phyloP scores from a whole-genome alignment of 1,139 yeast genomes.

The Suhomyces taliae region DNA sequence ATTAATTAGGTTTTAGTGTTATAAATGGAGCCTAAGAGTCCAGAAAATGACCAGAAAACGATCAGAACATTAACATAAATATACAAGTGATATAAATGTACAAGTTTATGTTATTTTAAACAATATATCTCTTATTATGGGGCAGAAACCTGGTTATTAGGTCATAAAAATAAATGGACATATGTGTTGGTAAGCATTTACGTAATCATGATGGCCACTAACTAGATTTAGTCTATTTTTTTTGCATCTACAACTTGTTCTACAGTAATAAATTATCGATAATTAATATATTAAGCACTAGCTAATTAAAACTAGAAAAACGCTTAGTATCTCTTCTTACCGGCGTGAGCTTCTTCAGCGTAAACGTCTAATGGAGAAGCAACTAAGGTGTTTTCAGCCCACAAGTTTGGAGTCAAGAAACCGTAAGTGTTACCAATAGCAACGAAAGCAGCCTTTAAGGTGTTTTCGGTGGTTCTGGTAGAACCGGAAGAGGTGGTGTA shows the following conservation, averaged over 20 bases:
- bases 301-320: conserved; percentile 5
- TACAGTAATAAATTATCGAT: not conserved
- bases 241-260: not conserved
- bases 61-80: no score
- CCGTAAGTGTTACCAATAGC: conserved; percentile 99
- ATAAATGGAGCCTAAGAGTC: no score
- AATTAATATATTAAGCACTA: conserved; percentile 1
- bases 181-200: no score
- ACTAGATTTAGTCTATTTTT: no score
- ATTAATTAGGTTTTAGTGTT: no score
- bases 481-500: conserved; percentile 99
- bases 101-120: no score
- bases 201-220: no score
- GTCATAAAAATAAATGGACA: no score
- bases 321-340: conserved; percentile 69
- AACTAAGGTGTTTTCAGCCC: conserved; percentile 84
- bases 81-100: no score
- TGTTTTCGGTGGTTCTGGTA: conserved; percentile 99
- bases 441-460: conserved; percentile 98
- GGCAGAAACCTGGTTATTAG: no score
- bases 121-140: no score
- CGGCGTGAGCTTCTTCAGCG: conserved; percentile 73
- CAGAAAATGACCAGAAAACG: no score
- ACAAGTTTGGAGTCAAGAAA: conserved; percentile 99
- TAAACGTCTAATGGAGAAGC: conserved; percentile 93